Conservation (phyloP, 2,329 filamentous ascomycete genomes). For the Fusarium falciforme region DNA sequence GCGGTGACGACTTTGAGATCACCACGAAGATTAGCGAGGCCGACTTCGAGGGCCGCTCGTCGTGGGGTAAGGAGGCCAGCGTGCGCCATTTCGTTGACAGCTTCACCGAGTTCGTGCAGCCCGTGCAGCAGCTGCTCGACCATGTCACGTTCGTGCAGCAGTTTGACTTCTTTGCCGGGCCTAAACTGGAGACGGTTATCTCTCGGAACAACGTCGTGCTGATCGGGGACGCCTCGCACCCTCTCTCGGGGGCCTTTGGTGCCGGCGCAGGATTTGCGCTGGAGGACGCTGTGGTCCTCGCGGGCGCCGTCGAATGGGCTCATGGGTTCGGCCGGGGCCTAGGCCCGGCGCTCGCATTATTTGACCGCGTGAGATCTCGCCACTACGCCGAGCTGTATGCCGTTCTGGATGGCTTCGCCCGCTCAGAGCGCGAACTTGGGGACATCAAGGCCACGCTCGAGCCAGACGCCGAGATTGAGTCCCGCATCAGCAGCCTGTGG, state of each 20-base stretch:
- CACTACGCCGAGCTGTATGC: background rate
- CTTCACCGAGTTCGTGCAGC: background rate
- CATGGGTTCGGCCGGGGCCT: too few relatives aligned
- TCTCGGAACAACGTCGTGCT: background rate
- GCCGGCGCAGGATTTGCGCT: background rate
- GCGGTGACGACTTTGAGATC: slow-evolving; percentile 45
- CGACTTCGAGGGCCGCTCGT: background rate
- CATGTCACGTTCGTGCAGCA: background rate
- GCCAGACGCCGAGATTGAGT: background rate
- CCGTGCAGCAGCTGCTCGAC: background rate
- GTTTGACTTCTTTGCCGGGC: background rate
- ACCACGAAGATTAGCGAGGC: background rate
- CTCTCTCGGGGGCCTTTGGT: background rate
- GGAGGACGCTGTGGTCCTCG: background rate
- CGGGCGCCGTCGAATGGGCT: background rate
- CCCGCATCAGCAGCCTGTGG: background rate
- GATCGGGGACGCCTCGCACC: slow-evolving; percentile 25
- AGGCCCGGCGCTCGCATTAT: background rate
- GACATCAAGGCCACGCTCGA: background rate
- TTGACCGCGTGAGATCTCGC: background rate
- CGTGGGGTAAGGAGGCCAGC: background rate
- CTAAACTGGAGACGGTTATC: background rate
- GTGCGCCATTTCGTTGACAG: background rate
- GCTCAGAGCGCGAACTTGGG: background rate
- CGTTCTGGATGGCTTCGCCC: background rate